These are phyloP conservation scores for Paxillus involutus DNA, from an alignment of 768 basidiomycete genomes.

Conservation along the genomic window DNA sequence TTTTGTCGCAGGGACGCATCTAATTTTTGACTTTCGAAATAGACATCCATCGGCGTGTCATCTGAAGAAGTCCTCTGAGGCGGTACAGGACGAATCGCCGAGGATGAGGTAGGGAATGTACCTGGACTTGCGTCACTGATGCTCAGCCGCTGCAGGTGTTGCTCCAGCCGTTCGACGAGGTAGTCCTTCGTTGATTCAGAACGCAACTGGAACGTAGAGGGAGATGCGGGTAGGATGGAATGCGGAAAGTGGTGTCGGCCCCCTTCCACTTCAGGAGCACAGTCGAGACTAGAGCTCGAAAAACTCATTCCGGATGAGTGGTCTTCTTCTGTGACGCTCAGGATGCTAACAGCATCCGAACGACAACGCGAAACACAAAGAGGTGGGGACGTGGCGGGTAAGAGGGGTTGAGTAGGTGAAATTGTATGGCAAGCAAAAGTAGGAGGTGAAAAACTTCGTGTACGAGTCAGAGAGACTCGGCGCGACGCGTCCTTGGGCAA, in stretches of 20 bases:
- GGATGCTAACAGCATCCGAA: conserved; percentile 5
- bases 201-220: conserved; percentile 21
- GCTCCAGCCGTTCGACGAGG: conserved; percentile 20
- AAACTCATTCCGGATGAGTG: conserved; percentile 15
- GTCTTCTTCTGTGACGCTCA: conserved; percentile 8
- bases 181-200: conserved; percentile 15
- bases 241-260: neutral
- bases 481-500: conserved; percentile 5
- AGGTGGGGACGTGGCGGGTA: neutral
- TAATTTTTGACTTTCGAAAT: neutral
- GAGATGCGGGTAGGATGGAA: conserved; percentile 13
- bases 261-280: neutral
- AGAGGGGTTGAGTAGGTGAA: conserved; percentile 3
- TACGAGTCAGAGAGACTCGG: conserved; percentile 2
- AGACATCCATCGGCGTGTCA: conserved; percentile 8
- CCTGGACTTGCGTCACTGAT: conserved; percentile 13
- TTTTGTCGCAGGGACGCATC: neutral
- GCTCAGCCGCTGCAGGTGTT: conserved; percentile 18
- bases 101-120: neutral
- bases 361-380: neutral
- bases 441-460: conserved; percentile 1
- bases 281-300: neutral
- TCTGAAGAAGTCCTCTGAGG: neutral
- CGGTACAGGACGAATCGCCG: neutral
- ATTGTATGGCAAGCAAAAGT: conserved; percentile 4